phyloP scores from a whole-genome alignment of 2,329 filamentous ascomycete species.

The Hirsutella thompsonii region DNA sequence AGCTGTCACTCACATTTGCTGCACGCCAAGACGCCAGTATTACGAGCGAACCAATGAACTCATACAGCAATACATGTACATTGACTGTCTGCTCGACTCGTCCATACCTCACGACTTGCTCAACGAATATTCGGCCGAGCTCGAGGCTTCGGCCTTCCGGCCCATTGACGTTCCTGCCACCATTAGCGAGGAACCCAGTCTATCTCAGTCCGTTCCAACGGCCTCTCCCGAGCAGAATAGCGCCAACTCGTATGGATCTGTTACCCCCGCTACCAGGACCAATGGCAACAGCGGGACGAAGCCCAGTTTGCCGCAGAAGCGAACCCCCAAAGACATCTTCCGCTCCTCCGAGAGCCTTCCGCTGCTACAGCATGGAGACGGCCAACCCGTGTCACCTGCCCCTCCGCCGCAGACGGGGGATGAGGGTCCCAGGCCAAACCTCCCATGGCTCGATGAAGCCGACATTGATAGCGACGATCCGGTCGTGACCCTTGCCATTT shows the following conservation, averaged over 20 bases:
- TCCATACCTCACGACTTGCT: constrained; percentile 85
- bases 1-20: constrained; percentile 3
- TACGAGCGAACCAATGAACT: constrained; percentile 83
- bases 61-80: constrained; percentile 86
- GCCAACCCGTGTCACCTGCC: constrained; percentile 26
- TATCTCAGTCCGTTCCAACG: constrained; percentile 12
- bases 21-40: constrained; percentile 52
- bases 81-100: constrained; percentile 80
- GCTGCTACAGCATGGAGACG: constrained; percentile 37
- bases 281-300: constrained; percentile 8
- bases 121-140: constrained; percentile 66
- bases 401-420: constrained; percentile 9
- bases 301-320: constrained; percentile 43
- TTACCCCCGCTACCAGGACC: constrained; percentile 8
- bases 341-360: constrained; percentile 59
- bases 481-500: constrained; percentile 78
- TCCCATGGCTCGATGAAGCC: constrained; percentile 62
- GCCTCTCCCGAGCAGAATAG: constrained; percentile 5
- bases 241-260: constrained; percentile 17
- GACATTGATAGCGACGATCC: constrained; percentile 57
- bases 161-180: constrained; percentile 54
- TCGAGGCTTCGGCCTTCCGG: constrained; percentile 40
- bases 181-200: constrained; percentile 55
- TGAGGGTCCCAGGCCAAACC: constrained; percentile 34
- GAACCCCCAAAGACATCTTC: constrained; percentile 79